Base-by-base conservation (phyloP, 1,139 yeast genomes). In the Pichia sorboxylosa region DNA sequence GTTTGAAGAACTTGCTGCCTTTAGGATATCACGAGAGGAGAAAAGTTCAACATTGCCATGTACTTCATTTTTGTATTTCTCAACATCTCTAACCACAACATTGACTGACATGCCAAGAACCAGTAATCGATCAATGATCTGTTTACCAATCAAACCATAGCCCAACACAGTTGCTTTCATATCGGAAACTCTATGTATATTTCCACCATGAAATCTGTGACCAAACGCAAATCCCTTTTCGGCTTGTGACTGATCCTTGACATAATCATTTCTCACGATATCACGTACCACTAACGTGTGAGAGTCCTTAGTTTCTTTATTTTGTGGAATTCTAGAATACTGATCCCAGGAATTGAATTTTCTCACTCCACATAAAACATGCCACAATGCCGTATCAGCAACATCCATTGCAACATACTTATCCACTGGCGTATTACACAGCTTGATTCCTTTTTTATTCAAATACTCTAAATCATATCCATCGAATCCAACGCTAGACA, bases 401-500 rank as follows among this genome's bases (percentile, higher is more conserved):
- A 83, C 94, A 10, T 83, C 81, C 31, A 63, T 69, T 4, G 78
- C 69, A 0, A 82, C 73, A 13, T 14, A 22, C 28, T 63, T 57
- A 5, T 35, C 34, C 24, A 79, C 66, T 0, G 85, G 84, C 14
- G 73, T 75, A 51, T 82, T 77, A 41, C 82, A 72, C 36, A 81
- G 59, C 5, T 57, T 47, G 24, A 81, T 68, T n/a, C 66, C 66
- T 32, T 59, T 60, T 17, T 57, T 54, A 22, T 52, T 50, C 17
- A 72, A 41, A 14, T 48, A 51, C 9, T 49, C 58, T 4, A 64
- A 64, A 49, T 79, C 81, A 40, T 68, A 69, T 18, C 63, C 64
- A 43, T 80, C 84, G 44, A 62, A 65, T 0, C 94, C 94, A 3
- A 81, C 87, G 34, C 84, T 69, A 31, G 83, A 76, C 26, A 75